These are phyloP conservation scores for Syncephalis plumigaleata DNA, from an alignment of 371 early-diverging fungal genomes.

Conservation along the genomic window DNA sequence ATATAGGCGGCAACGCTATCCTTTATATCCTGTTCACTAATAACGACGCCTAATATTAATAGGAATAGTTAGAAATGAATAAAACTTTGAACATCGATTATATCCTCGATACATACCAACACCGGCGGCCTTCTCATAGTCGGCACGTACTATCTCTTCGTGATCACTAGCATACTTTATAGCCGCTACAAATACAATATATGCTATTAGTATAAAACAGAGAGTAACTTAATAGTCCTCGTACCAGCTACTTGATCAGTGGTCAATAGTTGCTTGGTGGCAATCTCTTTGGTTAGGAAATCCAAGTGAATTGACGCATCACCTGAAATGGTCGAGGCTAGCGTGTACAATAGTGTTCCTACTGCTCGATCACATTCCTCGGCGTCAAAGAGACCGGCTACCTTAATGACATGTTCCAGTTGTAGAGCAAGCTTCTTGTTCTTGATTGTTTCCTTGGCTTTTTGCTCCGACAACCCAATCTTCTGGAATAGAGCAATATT, in stretches of 20 bases:
- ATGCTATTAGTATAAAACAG: not conserved
- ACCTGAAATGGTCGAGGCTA: slow-evolving; percentile 75
- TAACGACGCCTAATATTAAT: slow-evolving; percentile 49
- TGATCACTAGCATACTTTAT: slow-evolving; percentile 60
- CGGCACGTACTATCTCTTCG: slow-evolving; percentile 31
- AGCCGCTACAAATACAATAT: slow-evolving; percentile 41
- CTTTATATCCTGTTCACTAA: slow-evolving; percentile 50
- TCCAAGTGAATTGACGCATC: slow-evolving; percentile 49
- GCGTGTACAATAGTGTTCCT: slow-evolving; percentile 66
- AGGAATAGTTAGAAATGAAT: not conserved
- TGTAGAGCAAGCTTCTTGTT: slow-evolving; percentile 84
- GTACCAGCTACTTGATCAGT: slow-evolving; percentile 82
- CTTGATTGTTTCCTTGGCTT: slow-evolving; percentile 85
- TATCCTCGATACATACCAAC: slow-evolving; percentile 85
- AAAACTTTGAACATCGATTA: not conserved
- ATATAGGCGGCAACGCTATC: slow-evolving; percentile 32
- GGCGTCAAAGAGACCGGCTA: slow-evolving; percentile 42
- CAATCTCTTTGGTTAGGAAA: slow-evolving; percentile 59
- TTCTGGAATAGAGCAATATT: slow-evolving; percentile 50
- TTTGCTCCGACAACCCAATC: slow-evolving; percentile 77
- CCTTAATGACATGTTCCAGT: slow-evolving; percentile 38
- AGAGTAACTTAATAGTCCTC: not conserved
- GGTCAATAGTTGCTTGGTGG: slow-evolving; percentile 33
- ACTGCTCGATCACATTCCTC: slow-evolving; percentile 31
- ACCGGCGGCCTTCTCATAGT: slow-evolving; percentile 71